phyloP scores from a whole-genome alignment of 2,329 filamentous ascomycete genomes.

The Colletotrichum musae region DNA sequence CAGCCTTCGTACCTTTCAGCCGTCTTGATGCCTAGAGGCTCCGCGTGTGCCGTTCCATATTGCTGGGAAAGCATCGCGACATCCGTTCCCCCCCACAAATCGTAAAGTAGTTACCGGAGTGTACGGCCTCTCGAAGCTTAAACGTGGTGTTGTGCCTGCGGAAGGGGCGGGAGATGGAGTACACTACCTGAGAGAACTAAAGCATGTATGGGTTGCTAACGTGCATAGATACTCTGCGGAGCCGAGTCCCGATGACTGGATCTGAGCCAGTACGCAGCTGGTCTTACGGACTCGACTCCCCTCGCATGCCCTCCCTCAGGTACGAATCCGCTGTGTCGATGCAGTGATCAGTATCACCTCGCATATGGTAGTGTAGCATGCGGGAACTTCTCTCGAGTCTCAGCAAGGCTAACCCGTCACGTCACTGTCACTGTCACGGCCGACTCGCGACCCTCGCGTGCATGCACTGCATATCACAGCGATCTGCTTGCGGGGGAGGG shows the following conservation, averaged over 20 bases:
- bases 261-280: constrained; percentile 7
- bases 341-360: constrained; percentile 31
- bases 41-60: neutral
- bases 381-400: neutral
- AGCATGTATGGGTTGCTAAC: neutral
- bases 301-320: neutral
- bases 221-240: neutral
- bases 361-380: constrained; percentile 31
- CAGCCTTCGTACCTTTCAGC: neutral
- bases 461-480: constrained; percentile 22
- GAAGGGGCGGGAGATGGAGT: neutral
- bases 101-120: constrained; percentile 2
- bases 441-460: constrained; percentile 24
- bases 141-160: neutral
- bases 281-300: constrained; percentile 2
- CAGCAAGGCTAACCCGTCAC: constrained; percentile 31
- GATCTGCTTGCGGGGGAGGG: constrained; percentile 11
- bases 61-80: neutral
- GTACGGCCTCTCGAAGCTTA: constrained; percentile 6
- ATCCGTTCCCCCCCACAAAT: neutral
- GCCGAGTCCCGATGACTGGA: constrained; percentile 19
- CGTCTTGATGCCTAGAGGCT: neutral
- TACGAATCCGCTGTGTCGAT: constrained; percentile 13
- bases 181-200: no score
- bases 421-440: constrained; percentile 28